These are phyloP conservation scores for Fusarium praegraminearum DNA, from an alignment of 2,329 filamentous ascomycete species.

Conservation along the genomic window DNA sequence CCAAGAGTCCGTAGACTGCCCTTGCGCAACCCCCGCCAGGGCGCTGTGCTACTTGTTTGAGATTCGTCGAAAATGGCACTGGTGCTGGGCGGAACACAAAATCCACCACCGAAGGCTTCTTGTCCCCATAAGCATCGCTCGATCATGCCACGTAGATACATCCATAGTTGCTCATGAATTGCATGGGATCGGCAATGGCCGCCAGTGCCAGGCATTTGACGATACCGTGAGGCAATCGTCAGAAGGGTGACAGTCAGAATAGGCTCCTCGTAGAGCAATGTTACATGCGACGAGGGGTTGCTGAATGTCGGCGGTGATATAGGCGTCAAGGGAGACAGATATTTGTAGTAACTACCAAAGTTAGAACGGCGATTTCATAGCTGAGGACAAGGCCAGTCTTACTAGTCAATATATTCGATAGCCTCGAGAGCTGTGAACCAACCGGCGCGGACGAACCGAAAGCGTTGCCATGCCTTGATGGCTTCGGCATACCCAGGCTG, in stretches of 20 bases:
- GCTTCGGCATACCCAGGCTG: slow-evolving; percentile 75
- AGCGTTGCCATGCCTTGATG: slow-evolving; percentile 87
- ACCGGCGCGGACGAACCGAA: slow-evolving; percentile 94
- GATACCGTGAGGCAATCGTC: slow-evolving; percentile 90
- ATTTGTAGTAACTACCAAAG: slow-evolving; percentile 82
- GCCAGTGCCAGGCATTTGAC: slow-evolving; percentile 81
- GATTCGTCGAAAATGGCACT: slow-evolving; percentile 64
- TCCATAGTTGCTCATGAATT: slow-evolving; percentile 96
- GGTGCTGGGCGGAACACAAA: slow-evolving; percentile 76
- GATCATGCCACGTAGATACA: slow-evolving; percentile 93
- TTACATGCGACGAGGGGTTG: slow-evolving; percentile 81
- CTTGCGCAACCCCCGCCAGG: slow-evolving; percentile 77
- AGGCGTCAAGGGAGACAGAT: slow-evolving; percentile 90
- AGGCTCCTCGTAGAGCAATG: slow-evolving; percentile 88
- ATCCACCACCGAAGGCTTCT: slow-evolving; percentile 92
- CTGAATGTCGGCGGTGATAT: slow-evolving; percentile 93
- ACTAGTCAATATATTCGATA: slow-evolving; percentile 94
- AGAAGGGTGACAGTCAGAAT: slow-evolving; percentile 92
- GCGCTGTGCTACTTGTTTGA: slow-evolving; percentile 75
- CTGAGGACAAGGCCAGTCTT: slow-evolving; percentile 49
- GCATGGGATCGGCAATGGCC: slow-evolving; percentile 86
- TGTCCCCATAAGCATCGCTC: slow-evolving; percentile 95
- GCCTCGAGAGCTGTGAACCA: slow-evolving; percentile 97
- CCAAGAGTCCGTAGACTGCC: slow-evolving; percentile 89
- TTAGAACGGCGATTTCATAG: slow-evolving; percentile 21